Evolutionary conservation across 345 rosid species (phyloP).

Genomic region (Turnera subulata): DNA sequence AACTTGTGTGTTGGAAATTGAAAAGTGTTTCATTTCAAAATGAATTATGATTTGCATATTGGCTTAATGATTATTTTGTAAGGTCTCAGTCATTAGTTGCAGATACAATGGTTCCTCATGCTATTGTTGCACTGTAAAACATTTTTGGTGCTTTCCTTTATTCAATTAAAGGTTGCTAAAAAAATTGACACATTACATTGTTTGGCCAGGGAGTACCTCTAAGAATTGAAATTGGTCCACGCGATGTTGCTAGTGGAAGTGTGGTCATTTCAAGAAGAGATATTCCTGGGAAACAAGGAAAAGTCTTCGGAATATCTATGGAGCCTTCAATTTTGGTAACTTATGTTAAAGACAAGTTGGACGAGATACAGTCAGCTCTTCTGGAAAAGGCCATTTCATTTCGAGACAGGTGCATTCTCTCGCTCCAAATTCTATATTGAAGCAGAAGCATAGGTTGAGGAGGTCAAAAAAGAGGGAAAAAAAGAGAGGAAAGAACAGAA

Average conservation of each 20-base stretch:
- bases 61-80: no score
- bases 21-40: not conserved
- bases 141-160: no score
- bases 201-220: slow-evolving; percentile 69
- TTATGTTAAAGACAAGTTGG: slow-evolving; percentile 83
- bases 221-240: slow-evolving; percentile 93
- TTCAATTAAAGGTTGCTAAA: no score
- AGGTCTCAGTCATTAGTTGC: no score
- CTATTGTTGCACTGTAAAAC: no score
- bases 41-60: not conserved
- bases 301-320: slow-evolving; percentile 88
- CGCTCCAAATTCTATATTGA: no score
- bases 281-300: slow-evolving; percentile 88
- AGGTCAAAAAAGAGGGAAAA: no score
- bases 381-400: slow-evolving; percentile 59
- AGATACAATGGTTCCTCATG: no score
- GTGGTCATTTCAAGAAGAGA: slow-evolving; percentile 90
- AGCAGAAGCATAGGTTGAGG: no score
- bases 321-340: slow-evolving; percentile 60
- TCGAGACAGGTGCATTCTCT: slow-evolving; percentile 67
- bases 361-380: slow-evolving; percentile 82
- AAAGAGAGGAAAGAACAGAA: no score
- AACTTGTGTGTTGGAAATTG: not conserved
- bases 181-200: slow-evolving; percentile 9
- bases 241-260: slow-evolving; percentile 73